These are phyloP conservation scores for Phialophora chinensis DNA, from an alignment of 2,329 filamentous ascomycete species.

Conservation along the genomic window DNA sequence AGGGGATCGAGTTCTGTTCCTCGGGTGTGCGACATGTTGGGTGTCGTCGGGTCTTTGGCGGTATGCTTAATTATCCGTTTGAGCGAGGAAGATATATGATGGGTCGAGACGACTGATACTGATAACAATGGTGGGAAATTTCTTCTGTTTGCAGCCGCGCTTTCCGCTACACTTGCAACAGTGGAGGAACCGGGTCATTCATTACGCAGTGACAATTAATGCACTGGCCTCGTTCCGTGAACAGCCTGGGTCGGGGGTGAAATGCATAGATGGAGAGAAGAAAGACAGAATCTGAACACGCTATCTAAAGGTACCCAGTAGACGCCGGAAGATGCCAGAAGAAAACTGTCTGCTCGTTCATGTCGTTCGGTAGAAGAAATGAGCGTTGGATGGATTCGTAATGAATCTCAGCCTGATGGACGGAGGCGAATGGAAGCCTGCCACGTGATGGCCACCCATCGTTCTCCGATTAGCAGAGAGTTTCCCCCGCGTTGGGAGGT, in stretches of 20 bases:
- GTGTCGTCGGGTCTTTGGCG: not conserved
- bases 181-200: not conserved
- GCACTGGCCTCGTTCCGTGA: not conserved
- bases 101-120: not conserved
- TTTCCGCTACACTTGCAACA: not conserved
- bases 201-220: not conserved
- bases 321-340: slow-evolving; percentile 28
- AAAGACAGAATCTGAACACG: not conserved
- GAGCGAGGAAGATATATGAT: not conserved
- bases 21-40: slow-evolving; percentile 26
- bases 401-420: slow-evolving; percentile 33
- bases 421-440: slow-evolving; percentile 21
- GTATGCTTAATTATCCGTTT: not conserved
- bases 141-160: not conserved
- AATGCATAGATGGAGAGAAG: not conserved
- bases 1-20: slow-evolving; percentile 53
- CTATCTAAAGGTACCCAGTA: not conserved
- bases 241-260: not conserved
- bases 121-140: not conserved
- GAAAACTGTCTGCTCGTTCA: slow-evolving; percentile 3
- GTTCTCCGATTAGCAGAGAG: not conserved
- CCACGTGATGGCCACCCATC: slow-evolving; percentile 27
- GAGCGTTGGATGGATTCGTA: slow-evolving; percentile 27
- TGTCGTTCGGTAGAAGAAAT: not conserved
- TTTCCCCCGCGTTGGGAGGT: slow-evolving; percentile 5